Base-by-base conservation (phyloP, 352 stramenopile genomes). In the Phytophthora megakarya region DNA sequence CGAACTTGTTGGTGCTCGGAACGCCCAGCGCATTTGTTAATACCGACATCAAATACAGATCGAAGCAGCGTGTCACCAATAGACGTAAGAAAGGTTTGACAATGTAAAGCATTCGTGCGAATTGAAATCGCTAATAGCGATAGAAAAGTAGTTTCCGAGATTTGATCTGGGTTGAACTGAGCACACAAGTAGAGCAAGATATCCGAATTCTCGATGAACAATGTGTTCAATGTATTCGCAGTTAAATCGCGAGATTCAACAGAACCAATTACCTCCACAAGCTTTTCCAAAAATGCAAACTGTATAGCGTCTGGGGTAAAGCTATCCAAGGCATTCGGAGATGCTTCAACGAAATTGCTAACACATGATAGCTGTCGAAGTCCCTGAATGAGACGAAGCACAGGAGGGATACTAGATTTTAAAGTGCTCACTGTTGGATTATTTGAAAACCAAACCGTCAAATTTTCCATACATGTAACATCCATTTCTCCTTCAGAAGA, bases 141-240 rank as follows among this genome's bases (percentile, higher is more conserved):
- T 11, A 70, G 51, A n/a, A 70, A 70, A 26, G 55, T 66, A 16
- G 55, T 10, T 21, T 70, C 28, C 0, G 39, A 33, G 16, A 16
- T 38, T 35, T 47, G 32, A 25, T 52, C 16, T 30, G 47, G 28
- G 5, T 51, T 46, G n/a, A 61, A 66, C 15, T 70, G 62, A 8
- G 33, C 33, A 15, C 62, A 70, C 10, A 70, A 40, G 12, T 61
- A 70, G 1, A 66, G 55, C 11, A 70, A 26, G 15, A 52, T 18
- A 13, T 70, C 56, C 5, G 62, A 23, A 30, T 55, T 52, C 32
- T 61, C 62, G 6, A 70, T 60, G 30, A 70, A 66, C n/a, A 70
- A 21, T 9, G 23, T 43, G 21, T 66, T 70, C 25, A 70, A 49
- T 11, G 10, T 45, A 16, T 66, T 65, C 16, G 47, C 3, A 19